These are phyloP conservation scores for Tulasnella sp. DNA, from an alignment of 768 basidiomycete species.

Conservation along the genomic window DNA sequence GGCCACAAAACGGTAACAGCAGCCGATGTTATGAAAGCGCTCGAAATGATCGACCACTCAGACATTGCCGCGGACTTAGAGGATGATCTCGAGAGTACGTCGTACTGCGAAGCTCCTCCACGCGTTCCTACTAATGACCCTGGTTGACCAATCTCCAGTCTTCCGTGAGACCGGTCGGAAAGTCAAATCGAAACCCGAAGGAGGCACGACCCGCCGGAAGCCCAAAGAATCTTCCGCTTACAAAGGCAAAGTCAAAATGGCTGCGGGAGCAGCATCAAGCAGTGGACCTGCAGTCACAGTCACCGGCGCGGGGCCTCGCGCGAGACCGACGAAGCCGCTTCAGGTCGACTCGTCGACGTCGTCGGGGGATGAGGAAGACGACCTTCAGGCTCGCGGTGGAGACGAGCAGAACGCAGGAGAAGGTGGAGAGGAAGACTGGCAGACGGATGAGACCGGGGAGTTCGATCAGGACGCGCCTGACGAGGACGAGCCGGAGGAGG, in stretches of 20 bases:
- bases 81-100: constrained; percentile 64
- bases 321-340: constrained; percentile 5
- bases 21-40: constrained; percentile 84
- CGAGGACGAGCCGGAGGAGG: background rate
- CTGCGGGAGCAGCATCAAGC: background rate
- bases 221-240: background rate
- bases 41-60: constrained; percentile 76
- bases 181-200: background rate
- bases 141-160: background rate
- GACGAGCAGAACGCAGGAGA: background rate
- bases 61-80: constrained; percentile 67
- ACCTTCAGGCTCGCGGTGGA: background rate
- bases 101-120: background rate
- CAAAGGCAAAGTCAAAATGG: constrained; percentile 12
- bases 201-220: background rate
- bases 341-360: background rate
- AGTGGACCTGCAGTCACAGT: background rate
- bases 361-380: background rate
- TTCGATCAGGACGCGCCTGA: background rate
- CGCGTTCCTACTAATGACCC: background rate
- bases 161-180: background rate
- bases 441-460: background rate
- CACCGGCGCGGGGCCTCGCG: background rate
- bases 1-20: constrained; percentile 89
- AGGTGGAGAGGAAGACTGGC: background rate